phyloP scores from a whole-genome alignment of 441 rosid species.

The Sinapis alba region DNA sequence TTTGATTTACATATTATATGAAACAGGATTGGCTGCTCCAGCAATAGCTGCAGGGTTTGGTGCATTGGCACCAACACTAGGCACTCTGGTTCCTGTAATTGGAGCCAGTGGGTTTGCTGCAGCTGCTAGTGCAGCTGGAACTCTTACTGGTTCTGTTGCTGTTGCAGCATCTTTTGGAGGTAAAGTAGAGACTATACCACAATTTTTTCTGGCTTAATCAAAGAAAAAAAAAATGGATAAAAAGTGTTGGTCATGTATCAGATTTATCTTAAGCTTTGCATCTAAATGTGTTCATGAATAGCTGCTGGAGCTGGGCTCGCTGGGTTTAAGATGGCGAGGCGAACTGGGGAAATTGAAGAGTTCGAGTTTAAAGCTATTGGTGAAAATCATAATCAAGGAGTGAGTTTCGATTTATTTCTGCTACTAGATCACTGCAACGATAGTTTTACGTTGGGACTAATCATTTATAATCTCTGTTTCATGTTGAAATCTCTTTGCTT shows the following conservation, averaged over 20 bases:
- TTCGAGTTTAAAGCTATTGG: conserved; percentile 85
- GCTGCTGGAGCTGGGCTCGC: conserved; percentile 99
- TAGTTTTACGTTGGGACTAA: not conserved
- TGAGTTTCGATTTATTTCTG: conserved; percentile 42
- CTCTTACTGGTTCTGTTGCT: conserved; percentile 87
- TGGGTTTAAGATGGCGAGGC: conserved; percentile 93
- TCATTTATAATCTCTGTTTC: not conserved
- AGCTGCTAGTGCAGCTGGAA: conserved; percentile 93
- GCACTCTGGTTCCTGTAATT: conserved; percentile 77
- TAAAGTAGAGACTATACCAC: conserved; percentile 25
- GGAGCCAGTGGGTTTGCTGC: conserved; percentile 97
- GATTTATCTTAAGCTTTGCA: not conserved
- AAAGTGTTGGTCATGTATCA: not conserved
- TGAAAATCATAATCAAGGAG: conserved; percentile 81
- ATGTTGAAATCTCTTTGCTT: not conserved
- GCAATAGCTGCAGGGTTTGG: conserved; percentile 89
- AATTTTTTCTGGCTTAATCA: not conserved
- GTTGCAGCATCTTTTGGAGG: conserved; percentile 98
- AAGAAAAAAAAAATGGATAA: not conserved
- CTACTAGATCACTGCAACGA: not conserved
- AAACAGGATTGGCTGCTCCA: conserved; percentile 89
- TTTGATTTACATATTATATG: not conserved
- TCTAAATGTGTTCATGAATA: conserved; percentile 34
- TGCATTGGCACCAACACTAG: conserved; percentile 91
- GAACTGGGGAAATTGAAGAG: conserved; percentile 85